Conservation (phyloP, 208 protist species). For the Trypanosoma melophagium region DNA sequence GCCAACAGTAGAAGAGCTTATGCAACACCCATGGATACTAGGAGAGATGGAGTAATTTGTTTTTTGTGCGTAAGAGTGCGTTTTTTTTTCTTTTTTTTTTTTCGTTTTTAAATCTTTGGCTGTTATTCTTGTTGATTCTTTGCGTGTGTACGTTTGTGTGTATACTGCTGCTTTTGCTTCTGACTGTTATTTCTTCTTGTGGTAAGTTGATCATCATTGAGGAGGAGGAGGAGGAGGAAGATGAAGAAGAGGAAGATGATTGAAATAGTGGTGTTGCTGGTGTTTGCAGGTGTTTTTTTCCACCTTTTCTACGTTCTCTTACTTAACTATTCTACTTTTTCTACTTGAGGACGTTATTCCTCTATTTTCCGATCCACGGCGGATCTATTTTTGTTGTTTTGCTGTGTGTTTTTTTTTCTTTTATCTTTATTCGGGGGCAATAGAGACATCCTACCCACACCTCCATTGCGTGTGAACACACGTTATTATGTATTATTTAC, state of each 20-base stretch:
- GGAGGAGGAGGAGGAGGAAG: too few relatives aligned
- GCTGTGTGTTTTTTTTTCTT: too few relatives aligned
- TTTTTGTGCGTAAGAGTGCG: background rate
- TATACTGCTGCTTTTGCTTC: background rate
- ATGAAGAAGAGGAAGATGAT: too few relatives aligned
- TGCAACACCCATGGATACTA: conserved; percentile 86
- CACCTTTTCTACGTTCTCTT: background rate
- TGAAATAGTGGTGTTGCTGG: background rate
- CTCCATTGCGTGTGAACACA: too few relatives aligned
- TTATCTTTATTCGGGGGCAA: too few relatives aligned
- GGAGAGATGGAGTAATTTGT: conserved; percentile 55
- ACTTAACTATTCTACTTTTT: background rate
- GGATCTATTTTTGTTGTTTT: too few relatives aligned
- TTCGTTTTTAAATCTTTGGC: background rate
- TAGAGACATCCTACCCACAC: too few relatives aligned
- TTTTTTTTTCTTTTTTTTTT: conserved; percentile 7
- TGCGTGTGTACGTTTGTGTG: background rate
- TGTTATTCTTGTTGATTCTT: background rate
- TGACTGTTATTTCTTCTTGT: too few relatives aligned
- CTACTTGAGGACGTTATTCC: background rate
- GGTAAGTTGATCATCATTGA: too few relatives aligned
- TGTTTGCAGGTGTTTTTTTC: background rate
- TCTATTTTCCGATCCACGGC: too few relatives aligned
- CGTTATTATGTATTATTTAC: too few relatives aligned
- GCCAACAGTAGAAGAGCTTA: conserved; percentile 82